phyloP scores from a whole-genome alignment of 176 grass and related monocot genomes.

The Juncus inflexus region DNA sequence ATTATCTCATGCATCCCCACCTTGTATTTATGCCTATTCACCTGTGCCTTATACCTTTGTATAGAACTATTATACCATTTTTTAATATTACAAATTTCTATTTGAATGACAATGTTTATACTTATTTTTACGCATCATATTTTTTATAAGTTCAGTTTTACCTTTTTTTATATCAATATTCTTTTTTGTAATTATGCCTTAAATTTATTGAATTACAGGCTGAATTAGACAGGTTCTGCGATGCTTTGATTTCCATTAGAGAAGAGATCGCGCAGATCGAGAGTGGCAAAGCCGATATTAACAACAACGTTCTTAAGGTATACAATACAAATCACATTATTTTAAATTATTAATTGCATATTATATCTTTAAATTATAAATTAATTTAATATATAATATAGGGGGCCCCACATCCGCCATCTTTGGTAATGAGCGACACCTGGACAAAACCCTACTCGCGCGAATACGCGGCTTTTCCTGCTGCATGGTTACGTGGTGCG shows the following conservation, averaged over 20 bases:
- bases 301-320: slow-evolving; percentile 98
- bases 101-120: too few species aligned
- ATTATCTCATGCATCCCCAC: too few species aligned
- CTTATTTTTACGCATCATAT: too few species aligned
- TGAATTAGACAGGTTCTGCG: slow-evolving; percentile 97
- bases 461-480: slow-evolving; percentile 91
- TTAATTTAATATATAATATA: slow-evolving; percentile 34
- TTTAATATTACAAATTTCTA: too few species aligned
- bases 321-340: neutral
- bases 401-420: slow-evolving; percentile 89
- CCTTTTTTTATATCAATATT: too few species aligned
- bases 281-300: slow-evolving; percentile 68
- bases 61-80: too few species aligned
- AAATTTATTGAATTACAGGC: slow-evolving; percentile 59
- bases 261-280: slow-evolving; percentile 90
- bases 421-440: slow-evolving; percentile 76
- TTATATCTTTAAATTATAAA: neutral
- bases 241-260: slow-evolving; percentile 95
- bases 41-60: too few species aligned
- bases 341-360: slow-evolving; percentile 11
- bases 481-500: slow-evolving; percentile 77
- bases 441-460: slow-evolving; percentile 96
- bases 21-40: too few species aligned
- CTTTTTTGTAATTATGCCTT: too few species aligned
- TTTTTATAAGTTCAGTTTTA: too few species aligned